Evolutionary conservation across 331 rosid genomes (phyloP), one percentile per base, ranked within the genome.

Genomic region (Acacia pycnantha): DNA sequence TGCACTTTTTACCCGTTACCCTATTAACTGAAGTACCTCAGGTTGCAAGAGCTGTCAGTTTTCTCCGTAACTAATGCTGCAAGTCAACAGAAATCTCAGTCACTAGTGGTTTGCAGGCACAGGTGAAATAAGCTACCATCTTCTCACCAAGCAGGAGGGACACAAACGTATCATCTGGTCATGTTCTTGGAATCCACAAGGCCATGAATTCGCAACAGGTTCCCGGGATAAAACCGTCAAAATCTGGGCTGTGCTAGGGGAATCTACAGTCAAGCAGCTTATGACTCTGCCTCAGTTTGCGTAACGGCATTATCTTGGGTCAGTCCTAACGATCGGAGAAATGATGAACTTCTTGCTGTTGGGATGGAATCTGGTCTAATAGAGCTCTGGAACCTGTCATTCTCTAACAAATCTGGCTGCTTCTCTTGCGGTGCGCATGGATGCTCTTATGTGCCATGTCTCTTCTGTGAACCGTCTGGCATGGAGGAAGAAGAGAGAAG

Each of bases 91-190:
- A 65, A 80, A 65, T 78, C 26, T 48, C 44, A 82, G 80, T 78
- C 31, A 50, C 74, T 33, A 27, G 15, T 44, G 77, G 44, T 82
- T 72, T 81, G 71, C 79, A 96, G 99, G 93, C 64, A 78, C 86
- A 0, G 87, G 86, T 41, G 92, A 89, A 80, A 82, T 85, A 61
- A 87, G 84, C 74, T 84, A 85, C 80, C 86, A 83, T 83, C 94
- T 96, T 73, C 81, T 94, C 41, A 82, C 90, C 0, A 86, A 90
- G 86, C 95, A 91, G 37, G 99, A 96, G 80, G 98, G 97, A 74
- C 97, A 96, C 87, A 94, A 91, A 88, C 93, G 98, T 79, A 96
- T 96, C 62, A 94, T 91, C 89, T 91, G 98, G 98, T 83, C 99
- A n/a, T 96, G 99, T 78, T 89, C 95, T 77, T 96, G 99, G 99